phyloP scores from a whole-genome alignment of 2,329 filamentous ascomycete genomes.

The Hymenoscyphus occultus region DNA sequence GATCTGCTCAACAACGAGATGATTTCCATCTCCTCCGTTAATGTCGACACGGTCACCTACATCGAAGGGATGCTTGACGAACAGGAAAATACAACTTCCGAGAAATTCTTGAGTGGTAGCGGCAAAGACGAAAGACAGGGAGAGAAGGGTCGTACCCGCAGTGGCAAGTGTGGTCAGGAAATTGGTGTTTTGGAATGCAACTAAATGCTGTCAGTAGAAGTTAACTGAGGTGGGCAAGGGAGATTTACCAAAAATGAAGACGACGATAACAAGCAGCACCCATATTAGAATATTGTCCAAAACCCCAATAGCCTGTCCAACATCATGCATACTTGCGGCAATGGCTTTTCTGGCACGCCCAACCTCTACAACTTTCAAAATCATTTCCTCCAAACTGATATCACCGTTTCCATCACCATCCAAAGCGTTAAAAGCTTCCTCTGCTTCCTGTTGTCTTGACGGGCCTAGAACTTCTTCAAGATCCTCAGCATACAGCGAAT shows the following conservation, averaged over 20 bases:
- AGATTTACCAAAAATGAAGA: conserved; percentile 75
- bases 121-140: conserved; percentile 94
- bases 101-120: conserved; percentile 90
- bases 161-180: conserved; percentile 85
- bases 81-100: conserved; percentile 97
- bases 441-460: conserved; percentile 71
- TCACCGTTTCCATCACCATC: conserved; percentile 91
- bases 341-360: conserved; percentile 86
- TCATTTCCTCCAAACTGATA: conserved; percentile 89
- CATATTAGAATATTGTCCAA: conserved; percentile 83
- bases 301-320: conserved; percentile 88
- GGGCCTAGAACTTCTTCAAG: conserved; percentile 82
- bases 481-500: conserved; percentile 76
- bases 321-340: conserved; percentile 91
- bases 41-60: conserved; percentile 94
- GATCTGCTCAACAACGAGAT: conserved; percentile 86
- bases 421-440: conserved; percentile 77
- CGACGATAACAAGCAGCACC: conserved; percentile 73
- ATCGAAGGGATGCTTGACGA: conserved; percentile 97
- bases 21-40: conserved; percentile 50
- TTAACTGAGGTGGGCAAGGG: conserved; percentile 25
- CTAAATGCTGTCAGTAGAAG: conserved; percentile 40
- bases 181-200: conserved; percentile 83
- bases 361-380: conserved; percentile 74
- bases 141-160: conserved; percentile 86